Percentiles rank a stretch among this genome's conserved stretches.
Evolutionary conservation across 768 basidiomycete species (phyloP).

Genomic region (Amanita exitialis): DNA sequence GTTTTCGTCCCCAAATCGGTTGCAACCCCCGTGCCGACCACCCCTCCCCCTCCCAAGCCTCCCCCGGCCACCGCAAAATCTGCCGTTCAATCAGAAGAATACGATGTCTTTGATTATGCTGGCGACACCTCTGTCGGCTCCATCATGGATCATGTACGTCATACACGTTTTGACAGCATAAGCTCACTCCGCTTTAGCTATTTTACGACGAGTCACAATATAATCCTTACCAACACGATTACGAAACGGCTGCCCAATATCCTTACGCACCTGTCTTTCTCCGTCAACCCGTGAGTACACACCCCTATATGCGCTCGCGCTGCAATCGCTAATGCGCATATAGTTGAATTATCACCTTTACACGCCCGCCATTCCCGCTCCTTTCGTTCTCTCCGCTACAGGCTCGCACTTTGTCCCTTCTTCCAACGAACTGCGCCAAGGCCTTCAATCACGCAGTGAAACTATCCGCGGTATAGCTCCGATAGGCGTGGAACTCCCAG

Average conservation of each 20-base stretch:
- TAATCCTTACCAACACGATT: conserved; percentile 7
- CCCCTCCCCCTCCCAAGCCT: conserved; percentile 12
- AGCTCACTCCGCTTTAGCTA: conserved; percentile 1
- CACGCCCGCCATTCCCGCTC: conserved; percentile 52
- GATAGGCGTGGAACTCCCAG: conserved; percentile 55
- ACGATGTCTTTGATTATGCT: not conserved
- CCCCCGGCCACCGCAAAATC: not conserved
- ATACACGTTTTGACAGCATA: not conserved
- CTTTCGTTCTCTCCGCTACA: conserved; percentile 33
- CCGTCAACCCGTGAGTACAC: conserved; percentile 2
- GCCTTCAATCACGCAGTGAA: conserved; percentile 51
- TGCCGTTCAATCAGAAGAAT: not conserved
- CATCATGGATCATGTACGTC: conserved; percentile 17
- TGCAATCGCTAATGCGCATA: not conserved
- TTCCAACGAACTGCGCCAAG: conserved; percentile 31
- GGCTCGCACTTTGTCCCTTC: conserved; percentile 63
- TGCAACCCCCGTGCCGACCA: conserved; percentile 17
- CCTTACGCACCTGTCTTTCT: conserved; percentile 7
- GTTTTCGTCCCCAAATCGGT: conserved; percentile 70
- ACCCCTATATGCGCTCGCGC: too few relatives aligned
- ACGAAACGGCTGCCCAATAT: not conserved
- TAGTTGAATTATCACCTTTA: conserved; percentile 94
- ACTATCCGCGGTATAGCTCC: conserved; percentile 42
- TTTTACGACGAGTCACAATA: conserved; percentile 8
- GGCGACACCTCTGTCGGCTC: conserved; percentile 13